Conservation (phyloP, 345 rosid genomes). For the Physaria fendleri region DNA sequence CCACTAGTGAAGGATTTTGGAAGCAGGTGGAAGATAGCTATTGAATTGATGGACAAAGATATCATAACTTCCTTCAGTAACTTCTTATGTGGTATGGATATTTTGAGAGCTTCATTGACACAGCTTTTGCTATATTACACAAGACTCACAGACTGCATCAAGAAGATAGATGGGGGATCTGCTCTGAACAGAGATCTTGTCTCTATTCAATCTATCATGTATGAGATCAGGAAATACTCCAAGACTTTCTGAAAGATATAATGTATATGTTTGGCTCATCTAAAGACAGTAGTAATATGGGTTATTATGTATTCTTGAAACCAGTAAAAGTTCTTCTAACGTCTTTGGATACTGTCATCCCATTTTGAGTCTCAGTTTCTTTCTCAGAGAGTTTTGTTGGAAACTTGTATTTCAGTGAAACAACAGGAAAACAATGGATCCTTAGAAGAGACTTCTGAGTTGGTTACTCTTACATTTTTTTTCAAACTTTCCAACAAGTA, state of each 20-base stretch:
- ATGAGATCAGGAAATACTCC: slow-evolving; percentile 79
- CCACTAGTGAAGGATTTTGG: slow-evolving; percentile 78
- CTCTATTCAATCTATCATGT: slow-evolving; percentile 76
- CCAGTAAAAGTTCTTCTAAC: no score
- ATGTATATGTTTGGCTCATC: no score
- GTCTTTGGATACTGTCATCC: no score
- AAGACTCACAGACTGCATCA: slow-evolving; percentile 72
- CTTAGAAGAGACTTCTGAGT: no score
- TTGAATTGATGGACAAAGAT: slow-evolving; percentile 92
- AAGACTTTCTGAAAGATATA: slow-evolving; percentile 58
- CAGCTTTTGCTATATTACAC: slow-evolving; percentile 84
- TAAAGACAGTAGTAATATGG: no score
- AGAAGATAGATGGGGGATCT: slow-evolving; percentile 68
- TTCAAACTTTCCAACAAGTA: no score
- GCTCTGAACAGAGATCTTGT: slow-evolving; percentile 78
- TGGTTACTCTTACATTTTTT: no score
- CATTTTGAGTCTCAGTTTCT: no score
- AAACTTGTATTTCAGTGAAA: no score
- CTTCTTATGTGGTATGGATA: slow-evolving; percentile 91
- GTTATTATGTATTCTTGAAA: no score
- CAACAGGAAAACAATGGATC: no score
- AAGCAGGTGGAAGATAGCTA: slow-evolving; percentile 83
- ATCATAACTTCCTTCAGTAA: slow-evolving; percentile 91
- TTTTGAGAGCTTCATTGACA: slow-evolving; percentile 81
- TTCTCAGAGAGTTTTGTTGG: no score